A percentile compares a stretch with the other conserved stretches of the same genome.
Evolutionary conservation across 345 rosid species (phyloP).

Genomic region (Psidium guajava): DNA sequence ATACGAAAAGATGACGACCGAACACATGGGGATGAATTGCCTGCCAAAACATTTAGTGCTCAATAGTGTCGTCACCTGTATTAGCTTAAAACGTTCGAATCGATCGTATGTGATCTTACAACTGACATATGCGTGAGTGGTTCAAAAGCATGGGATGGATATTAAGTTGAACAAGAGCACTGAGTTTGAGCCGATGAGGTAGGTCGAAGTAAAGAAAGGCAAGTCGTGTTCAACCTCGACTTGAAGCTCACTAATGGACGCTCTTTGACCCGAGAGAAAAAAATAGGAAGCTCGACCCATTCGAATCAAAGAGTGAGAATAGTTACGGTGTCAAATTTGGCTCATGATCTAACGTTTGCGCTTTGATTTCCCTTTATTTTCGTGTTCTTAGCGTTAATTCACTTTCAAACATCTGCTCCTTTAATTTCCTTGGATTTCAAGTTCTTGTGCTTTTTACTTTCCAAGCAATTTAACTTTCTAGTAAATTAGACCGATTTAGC

Average conservation of each 20-base stretch:
- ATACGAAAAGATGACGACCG: not conserved
- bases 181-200: not conserved
- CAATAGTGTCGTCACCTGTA: not conserved
- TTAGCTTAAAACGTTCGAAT: not conserved
- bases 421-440: not conserved
- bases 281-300: not conserved
- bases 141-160: not conserved
- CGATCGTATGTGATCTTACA: not conserved
- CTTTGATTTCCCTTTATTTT: not conserved
- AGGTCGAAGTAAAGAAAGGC: not conserved
- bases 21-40: not conserved
- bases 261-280: too few species aligned
- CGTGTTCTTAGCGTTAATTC: not conserved
- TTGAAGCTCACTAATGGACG: too few species aligned
- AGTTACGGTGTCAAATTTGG: not conserved
- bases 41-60: not conserved
- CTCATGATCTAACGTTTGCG: not conserved
- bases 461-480: not conserved
- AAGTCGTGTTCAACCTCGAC: too few species aligned
- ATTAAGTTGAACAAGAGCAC: not conserved
- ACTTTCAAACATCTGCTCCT: not conserved
- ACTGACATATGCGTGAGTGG: not conserved
- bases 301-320: not conserved
- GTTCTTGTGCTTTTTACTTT: not conserved
- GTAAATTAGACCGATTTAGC: not conserved